Percentiles rank a stretch among this genome's conserved stretches.
Conservation (phyloP, 768 basidiomycete genomes). For the Mycena albidolilacea region DNA sequence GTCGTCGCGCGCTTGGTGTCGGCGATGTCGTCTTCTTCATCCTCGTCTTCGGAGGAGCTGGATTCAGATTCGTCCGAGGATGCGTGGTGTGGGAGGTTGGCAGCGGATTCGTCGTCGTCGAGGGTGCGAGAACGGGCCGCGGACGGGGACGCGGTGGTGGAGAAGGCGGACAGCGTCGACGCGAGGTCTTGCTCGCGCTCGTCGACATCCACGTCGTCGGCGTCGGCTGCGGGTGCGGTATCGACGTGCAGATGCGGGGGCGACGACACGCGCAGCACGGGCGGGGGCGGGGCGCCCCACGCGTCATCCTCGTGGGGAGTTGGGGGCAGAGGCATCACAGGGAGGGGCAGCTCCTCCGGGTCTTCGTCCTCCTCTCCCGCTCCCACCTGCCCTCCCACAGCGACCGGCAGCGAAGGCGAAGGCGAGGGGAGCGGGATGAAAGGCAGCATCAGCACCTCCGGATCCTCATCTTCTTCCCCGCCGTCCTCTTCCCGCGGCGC, state of each 20-base stretch:
- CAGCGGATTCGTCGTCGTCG: background rate
- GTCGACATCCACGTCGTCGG: background rate
- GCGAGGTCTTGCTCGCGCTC: slow-evolving; percentile 31
- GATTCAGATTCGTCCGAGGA: background rate
- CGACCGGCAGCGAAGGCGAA: background rate
- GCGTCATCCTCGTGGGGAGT: too few species aligned
- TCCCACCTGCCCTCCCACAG: background rate
- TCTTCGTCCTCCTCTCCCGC: background rate
- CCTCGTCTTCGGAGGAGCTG: too few species aligned
- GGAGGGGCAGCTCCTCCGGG: too few species aligned
- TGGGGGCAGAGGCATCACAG: too few species aligned
- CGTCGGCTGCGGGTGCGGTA: background rate
- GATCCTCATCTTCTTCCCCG: slow-evolving; percentile 9
- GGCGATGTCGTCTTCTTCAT: background rate
- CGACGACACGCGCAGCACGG: background rate
- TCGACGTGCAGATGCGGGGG: background rate
- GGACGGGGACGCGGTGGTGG: background rate
- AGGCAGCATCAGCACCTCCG: slow-evolving; percentile 34
- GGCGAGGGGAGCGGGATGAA: slow-evolving; percentile 6
- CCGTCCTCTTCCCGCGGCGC: background rate
- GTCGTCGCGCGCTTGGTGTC: slow-evolving; percentile 35
- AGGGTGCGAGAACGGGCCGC: background rate
- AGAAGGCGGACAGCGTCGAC: slow-evolving; percentile 9
- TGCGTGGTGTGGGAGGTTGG: too few species aligned
- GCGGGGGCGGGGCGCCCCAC: background rate